phyloP scores from a whole-genome alignment of 306 rosid species.

The Quercus berberidifolia region DNA sequence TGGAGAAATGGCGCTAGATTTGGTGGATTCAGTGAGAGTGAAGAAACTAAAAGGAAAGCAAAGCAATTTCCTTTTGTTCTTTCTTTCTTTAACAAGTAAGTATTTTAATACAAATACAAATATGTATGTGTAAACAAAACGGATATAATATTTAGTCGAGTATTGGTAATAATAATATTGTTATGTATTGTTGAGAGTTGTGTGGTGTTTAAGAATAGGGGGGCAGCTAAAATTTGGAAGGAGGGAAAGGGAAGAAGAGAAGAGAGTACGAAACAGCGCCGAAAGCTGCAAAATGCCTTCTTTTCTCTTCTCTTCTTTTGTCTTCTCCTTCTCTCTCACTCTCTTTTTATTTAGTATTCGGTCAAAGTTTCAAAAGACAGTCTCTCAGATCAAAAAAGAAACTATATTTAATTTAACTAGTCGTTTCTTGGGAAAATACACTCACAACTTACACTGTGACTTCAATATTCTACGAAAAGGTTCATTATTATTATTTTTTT shows the following conservation, averaged over 20 bases:
- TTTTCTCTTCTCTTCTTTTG: slow-evolving; percentile 6
- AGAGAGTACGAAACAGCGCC: slow-evolving; percentile 52
- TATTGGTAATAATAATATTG: too few relatives aligned
- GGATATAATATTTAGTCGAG: neutral
- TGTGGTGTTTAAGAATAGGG: neutral
- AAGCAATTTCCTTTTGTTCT: slow-evolving; percentile 27
- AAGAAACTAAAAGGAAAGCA: slow-evolving; percentile 14
- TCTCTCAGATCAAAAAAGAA: too few relatives aligned
- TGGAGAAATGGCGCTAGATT: slow-evolving; percentile 36
- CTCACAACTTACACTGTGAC: too few relatives aligned
- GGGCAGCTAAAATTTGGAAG: slow-evolving; percentile 27
- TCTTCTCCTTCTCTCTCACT: neutral
- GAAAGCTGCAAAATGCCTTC: slow-evolving; percentile 58
- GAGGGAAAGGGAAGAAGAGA: neutral
- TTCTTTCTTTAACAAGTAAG: neutral
- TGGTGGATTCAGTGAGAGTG: slow-evolving; percentile 35
- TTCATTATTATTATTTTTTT: too few relatives aligned
- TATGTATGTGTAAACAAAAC: neutral
- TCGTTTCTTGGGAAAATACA: too few relatives aligned
- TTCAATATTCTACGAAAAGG: too few relatives aligned
- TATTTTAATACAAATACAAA: neutral
- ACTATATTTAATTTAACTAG: too few relatives aligned
- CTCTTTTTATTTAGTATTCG: too few relatives aligned
- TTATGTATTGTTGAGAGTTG: neutral
- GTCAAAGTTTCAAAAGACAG: too few relatives aligned